A percentile compares a stretch with the other conserved stretches of the same genome.
These are phyloP conservation scores for Kazachstania bromeliacearum DNA, from an alignment of 805 yeast genomes.

Conservation along the genomic window DNA sequence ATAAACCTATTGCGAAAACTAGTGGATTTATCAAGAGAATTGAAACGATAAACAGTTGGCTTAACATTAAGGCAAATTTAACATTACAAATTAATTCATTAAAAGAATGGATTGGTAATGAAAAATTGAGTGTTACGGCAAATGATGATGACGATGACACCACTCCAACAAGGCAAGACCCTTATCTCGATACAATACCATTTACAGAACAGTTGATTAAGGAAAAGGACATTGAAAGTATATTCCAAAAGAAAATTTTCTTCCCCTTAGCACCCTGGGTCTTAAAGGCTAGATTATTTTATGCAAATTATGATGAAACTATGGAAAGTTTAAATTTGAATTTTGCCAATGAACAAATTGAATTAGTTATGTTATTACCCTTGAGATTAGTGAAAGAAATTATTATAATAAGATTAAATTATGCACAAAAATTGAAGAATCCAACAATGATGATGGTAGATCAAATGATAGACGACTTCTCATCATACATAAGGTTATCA, in stretches of 20 bases:
- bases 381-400: slow-evolving; percentile 70
- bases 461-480: slow-evolving; percentile 81
- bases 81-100: slow-evolving; percentile 51
- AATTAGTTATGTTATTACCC: slow-evolving; percentile 66
- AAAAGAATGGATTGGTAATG: slow-evolving; percentile 76
- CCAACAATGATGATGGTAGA: slow-evolving; percentile 96
- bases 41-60: slow-evolving; percentile 79
- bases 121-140: slow-evolving; percentile 54
- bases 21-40: slow-evolving; percentile 55
- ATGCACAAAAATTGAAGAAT: slow-evolving; percentile 67
- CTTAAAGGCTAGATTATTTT: slow-evolving; percentile 67
- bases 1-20: slow-evolving; percentile 61
- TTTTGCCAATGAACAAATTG: slow-evolving; percentile 54
- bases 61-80: slow-evolving; percentile 61
- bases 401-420: slow-evolving; percentile 59
- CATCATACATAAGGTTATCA: slow-evolving; percentile 65
- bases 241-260: slow-evolving; percentile 62
- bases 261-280: slow-evolving; percentile 71
- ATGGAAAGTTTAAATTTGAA: slow-evolving; percentile 68
- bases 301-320: slow-evolving; percentile 47
- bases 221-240: slow-evolving; percentile 63
- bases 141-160: no score
- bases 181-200: slow-evolving; percentile 52
- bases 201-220: slow-evolving; percentile 78
- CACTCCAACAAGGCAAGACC: slow-evolving; percentile 11